These are phyloP conservation scores for Hortaea sp. DNA, from an alignment of 2,329 filamentous ascomycete genomes.

Conservation along the genomic window DNA sequence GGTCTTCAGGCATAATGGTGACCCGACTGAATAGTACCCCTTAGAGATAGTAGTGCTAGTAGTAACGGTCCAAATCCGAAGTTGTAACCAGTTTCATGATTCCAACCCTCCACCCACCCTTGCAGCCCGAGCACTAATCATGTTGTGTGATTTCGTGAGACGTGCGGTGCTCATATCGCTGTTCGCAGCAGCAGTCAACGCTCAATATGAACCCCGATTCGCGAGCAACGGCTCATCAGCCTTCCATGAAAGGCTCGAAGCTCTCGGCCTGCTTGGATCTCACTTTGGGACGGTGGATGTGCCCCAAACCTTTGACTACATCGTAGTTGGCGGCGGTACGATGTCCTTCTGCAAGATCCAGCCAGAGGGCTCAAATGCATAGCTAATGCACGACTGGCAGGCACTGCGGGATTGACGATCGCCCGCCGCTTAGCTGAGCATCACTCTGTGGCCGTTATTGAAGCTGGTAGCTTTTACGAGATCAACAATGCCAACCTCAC, in stretches of 20 bases:
- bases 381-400: constrained; percentile 3
- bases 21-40: too few relatives aligned
- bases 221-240: not conserved
- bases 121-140: too few relatives aligned
- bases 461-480: constrained; percentile 13
- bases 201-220: not conserved
- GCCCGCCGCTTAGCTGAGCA: constrained; percentile 12
- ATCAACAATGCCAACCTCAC: constrained; percentile 15
- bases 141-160: not conserved
- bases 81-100: too few relatives aligned
- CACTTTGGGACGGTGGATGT: not conserved
- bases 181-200: not conserved
- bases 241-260: not conserved
- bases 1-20: too few relatives aligned
- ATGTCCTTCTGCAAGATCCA: not conserved
- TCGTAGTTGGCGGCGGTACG: constrained; percentile 11
- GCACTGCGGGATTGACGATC: constrained; percentile 15
- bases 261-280: not conserved
- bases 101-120: too few relatives aligned
- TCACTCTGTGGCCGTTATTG: constrained; percentile 9
- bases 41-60: too few relatives aligned
- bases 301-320: constrained; percentile 12
- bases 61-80: too few relatives aligned
- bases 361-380: not conserved
- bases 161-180: not conserved